These are phyloP conservation scores for Rhypophila decipiens DNA, from an alignment of 495 filamentous ascomycete species.

Conservation along the genomic window DNA sequence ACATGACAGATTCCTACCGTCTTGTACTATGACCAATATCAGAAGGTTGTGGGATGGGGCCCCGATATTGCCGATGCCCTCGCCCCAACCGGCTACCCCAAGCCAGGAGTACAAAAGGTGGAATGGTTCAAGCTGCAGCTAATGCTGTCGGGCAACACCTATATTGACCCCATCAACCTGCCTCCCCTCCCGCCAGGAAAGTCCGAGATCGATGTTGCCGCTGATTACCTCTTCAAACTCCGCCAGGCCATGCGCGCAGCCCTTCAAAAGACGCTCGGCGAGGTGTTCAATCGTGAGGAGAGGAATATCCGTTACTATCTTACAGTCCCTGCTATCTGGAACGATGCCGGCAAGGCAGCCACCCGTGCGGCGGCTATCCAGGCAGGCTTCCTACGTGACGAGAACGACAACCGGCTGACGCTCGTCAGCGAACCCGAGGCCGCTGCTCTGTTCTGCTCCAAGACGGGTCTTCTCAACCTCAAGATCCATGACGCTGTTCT, in stretches of 20 bases:
- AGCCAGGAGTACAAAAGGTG: conserved; percentile 69
- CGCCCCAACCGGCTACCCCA: conserved; percentile 67
- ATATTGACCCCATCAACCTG: conserved; percentile 73
- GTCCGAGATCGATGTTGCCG: conserved; percentile 70
- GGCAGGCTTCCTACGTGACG: conserved; percentile 66
- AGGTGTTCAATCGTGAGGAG: conserved; percentile 71
- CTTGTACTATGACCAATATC: conserved; percentile 70
- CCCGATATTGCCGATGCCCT: conserved; percentile 70
- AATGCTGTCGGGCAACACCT: conserved; percentile 72
- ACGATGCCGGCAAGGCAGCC: conserved; percentile 68
- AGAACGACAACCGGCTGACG: conserved; percentile 68
- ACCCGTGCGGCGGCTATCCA: conserved; percentile 67
- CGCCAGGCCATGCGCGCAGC: conserved; percentile 68
- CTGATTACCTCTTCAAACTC: conserved; percentile 71
- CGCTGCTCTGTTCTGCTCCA: conserved; percentile 67
- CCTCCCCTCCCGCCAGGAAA: conserved; percentile 69
- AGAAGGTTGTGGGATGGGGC: conserved; percentile 72
- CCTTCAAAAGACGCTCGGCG: conserved; percentile 68
- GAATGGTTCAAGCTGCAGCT: conserved; percentile 77
- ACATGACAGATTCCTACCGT: conserved; percentile 61
- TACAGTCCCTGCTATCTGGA: conserved; percentile 71
- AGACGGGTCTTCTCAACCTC: conserved; percentile 65
- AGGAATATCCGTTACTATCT: conserved; percentile 69
- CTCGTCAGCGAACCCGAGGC: conserved; percentile 69
- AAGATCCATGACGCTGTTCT: conserved; percentile 69